These are phyloP conservation scores for Noccaea bulbosa DNA, from an alignment of 345 rosid genomes.

Conservation along the genomic window DNA sequence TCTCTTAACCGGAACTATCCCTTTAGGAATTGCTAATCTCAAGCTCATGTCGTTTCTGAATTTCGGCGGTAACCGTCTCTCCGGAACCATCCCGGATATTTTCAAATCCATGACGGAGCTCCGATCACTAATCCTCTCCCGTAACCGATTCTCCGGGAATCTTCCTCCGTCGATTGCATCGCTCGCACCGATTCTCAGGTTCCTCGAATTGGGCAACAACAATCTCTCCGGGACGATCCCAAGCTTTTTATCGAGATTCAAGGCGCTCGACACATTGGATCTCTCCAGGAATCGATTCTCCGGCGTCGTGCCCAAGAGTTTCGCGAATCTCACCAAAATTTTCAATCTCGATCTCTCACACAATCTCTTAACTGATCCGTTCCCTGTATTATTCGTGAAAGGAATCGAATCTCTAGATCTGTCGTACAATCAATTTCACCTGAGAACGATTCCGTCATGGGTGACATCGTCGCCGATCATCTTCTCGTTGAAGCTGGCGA, in stretches of 20 bases:
- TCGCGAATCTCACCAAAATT: conserved; percentile 73
- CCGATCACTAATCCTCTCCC: conserved; percentile 47
- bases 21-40: conserved; percentile 52
- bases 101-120: conserved; percentile 58
- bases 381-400: conserved; percentile 69
- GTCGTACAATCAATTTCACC: conserved; percentile 63
- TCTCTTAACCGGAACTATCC: conserved; percentile 60
- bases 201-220: conserved; percentile 66
- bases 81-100: conserved; percentile 61
- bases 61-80: conserved; percentile 54
- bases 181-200: conserved; percentile 51
- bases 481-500: conserved; percentile 71
- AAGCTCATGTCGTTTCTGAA: conserved; percentile 43
- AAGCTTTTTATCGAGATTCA: conserved; percentile 58
- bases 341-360: conserved; percentile 76
- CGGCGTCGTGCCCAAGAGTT: conserved; percentile 60
- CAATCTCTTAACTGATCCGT: conserved; percentile 65
- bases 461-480: conserved; percentile 73
- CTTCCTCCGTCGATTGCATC: conserved; percentile 60
- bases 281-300: conserved; percentile 59
- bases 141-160: conserved; percentile 59
- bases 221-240: conserved; percentile 64
- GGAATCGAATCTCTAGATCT: conserved; percentile 80
- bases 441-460: conserved; percentile 69
- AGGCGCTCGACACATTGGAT: conserved; percentile 63